Evolutionary conservation across 208 protist genomes (phyloP).

Genomic region (Wallacemonas collosoma): DNA sequence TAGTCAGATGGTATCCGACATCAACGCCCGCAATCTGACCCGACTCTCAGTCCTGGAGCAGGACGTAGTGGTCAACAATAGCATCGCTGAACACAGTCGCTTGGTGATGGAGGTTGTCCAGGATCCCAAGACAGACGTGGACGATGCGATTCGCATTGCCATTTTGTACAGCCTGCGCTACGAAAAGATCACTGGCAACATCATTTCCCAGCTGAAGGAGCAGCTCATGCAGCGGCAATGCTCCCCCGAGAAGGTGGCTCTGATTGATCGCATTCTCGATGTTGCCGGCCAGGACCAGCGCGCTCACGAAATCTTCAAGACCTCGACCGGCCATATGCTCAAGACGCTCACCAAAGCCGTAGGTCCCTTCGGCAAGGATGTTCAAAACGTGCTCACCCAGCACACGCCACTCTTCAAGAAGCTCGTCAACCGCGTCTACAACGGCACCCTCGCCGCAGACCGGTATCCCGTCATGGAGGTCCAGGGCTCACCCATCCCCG

Average conservation of each 20-base stretch:
- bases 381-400: conserved; percentile 97
- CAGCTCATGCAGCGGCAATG: conserved; percentile 65
- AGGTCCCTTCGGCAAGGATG: conserved; percentile 83
- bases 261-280: conserved; percentile 76
- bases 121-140: conserved; percentile 82
- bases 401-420: conserved; percentile 93
- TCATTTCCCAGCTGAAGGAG: conserved; percentile 65
- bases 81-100: conserved; percentile 75
- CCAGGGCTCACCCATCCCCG: conserved; percentile 52
- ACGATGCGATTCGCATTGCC: conserved; percentile 75
- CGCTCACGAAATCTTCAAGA: conserved; percentile 73
- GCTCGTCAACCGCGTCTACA: conserved; percentile 86
- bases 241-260: conserved; percentile 52
- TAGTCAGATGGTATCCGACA: conserved; percentile 74
- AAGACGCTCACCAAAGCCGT: conserved; percentile 79
- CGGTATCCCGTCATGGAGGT: conserved; percentile 73
- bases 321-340: conserved; percentile 74
- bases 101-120: conserved; percentile 79
- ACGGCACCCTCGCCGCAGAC: conserved; percentile 74
- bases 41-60: conserved; percentile 85
- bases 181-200: conserved; percentile 71
- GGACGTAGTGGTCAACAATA: conserved; percentile 78
- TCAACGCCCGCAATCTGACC: conserved; percentile 85
- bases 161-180: conserved; percentile 85
- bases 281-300: conserved; percentile 67